These are phyloP conservation scores for Clonostachys sp. DNA, from an alignment of 2,329 filamentous ascomycete species.

Conservation along the genomic window DNA sequence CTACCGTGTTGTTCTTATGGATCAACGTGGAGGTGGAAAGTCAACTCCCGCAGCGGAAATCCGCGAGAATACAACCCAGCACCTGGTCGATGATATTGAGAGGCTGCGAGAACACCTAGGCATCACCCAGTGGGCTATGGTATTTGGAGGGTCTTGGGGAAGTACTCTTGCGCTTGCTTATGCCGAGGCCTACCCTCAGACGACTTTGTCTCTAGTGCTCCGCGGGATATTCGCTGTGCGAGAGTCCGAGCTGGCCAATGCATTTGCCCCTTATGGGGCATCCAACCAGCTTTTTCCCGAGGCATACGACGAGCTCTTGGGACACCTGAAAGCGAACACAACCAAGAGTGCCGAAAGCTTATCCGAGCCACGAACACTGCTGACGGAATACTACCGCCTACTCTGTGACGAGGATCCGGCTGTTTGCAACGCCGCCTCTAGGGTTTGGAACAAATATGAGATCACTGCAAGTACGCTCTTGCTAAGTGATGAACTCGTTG, in stretches of 20 bases:
- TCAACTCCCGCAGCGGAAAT: background rate
- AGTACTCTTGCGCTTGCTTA: background rate
- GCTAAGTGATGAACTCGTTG: background rate
- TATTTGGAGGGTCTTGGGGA: conserved; percentile 1
- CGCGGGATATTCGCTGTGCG: background rate
- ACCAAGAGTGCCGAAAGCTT: background rate
- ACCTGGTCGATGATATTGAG: background rate
- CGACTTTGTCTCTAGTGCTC: background rate
- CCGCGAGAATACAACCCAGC: background rate
- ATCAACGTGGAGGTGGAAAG: background rate
- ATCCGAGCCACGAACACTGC: background rate
- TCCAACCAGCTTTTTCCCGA: background rate
- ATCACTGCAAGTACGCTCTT: background rate
- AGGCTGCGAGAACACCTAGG: background rate
- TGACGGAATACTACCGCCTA: background rate
- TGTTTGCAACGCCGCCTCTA: background rate
- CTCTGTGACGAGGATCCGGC: background rate
- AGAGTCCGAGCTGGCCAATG: background rate
- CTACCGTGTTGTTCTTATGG: background rate
- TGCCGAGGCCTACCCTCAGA: background rate
- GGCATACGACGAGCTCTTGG: background rate
- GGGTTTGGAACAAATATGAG: background rate
- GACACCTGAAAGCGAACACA: background rate
- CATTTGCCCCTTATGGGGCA: background rate
- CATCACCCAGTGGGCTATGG: background rate